Evolutionary conservation across 441 rosid species (phyloP).

Genomic region (Gossypium schwendimanii): DNA sequence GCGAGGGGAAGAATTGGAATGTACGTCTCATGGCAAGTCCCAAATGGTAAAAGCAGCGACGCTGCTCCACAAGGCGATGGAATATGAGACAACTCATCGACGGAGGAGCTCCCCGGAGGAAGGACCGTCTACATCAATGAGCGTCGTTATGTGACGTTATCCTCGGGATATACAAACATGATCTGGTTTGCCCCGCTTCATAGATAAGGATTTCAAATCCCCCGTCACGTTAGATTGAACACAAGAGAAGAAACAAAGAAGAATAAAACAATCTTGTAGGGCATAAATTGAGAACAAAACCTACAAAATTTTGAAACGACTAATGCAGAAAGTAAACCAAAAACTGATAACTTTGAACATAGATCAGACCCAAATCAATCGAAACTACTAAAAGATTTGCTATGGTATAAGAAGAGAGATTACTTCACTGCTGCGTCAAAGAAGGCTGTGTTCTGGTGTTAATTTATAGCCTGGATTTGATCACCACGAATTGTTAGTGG

Average conservation of each 20-base stretch:
- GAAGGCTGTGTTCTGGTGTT: not conserved
- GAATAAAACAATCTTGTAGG: not conserved
- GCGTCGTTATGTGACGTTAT: constrained; percentile 34
- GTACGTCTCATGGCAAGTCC: constrained; percentile 56
- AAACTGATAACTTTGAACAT: not conserved
- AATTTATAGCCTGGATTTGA: not conserved
- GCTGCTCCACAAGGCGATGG: constrained; percentile 58
- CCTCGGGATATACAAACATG: constrained; percentile 37
- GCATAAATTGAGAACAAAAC: not conserved
- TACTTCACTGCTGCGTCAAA: not conserved
- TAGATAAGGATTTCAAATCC: constrained; percentile 23
- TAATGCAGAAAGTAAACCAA: not conserved
- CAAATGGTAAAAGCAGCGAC: constrained; percentile 43
- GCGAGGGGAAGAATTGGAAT: not conserved
- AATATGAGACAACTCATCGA: constrained; percentile 35
- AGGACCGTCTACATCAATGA: constrained; percentile 7
- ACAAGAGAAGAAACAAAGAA: not conserved
- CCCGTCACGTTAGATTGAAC: constrained; percentile 17
- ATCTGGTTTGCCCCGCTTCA: constrained; percentile 29
- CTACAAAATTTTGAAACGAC: not conserved
- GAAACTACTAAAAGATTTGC: not conserved
- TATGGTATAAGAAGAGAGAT: not conserved
- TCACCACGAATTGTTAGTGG: not conserved
- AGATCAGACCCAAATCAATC: not conserved
- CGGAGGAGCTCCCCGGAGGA: constrained; percentile 21